Percentiles rank a stretch among this genome's conserved stretches.
These are phyloP conservation scores for Stipa capillata DNA, from an alignment of 176 grass and related monocot species.

Conservation along the genomic window DNA sequence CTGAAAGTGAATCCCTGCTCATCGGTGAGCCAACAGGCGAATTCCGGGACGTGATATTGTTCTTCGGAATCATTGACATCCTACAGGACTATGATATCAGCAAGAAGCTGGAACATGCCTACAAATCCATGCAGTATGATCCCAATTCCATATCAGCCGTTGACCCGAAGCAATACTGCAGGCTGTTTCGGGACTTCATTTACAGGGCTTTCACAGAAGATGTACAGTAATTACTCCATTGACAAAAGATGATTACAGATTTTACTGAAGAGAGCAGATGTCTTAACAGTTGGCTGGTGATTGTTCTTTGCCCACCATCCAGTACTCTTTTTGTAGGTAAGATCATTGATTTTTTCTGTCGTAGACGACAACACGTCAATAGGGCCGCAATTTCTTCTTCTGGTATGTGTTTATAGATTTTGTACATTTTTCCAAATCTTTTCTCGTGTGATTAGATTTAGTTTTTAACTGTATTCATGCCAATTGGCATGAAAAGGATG, in stretches of 20 bases:
- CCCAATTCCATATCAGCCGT: conserved; percentile 62
- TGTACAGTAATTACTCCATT: conserved; percentile 2
- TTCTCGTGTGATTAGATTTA: background rate
- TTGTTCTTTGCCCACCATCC: background rate
- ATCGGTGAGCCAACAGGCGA: conserved; percentile 73
- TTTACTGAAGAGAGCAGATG: background rate
- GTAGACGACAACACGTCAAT: background rate
- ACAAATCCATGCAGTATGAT: conserved; percentile 79
- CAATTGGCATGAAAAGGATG: conserved; percentile 10
- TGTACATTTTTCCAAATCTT: conserved; percentile 22
- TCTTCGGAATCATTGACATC: conserved; percentile 93
- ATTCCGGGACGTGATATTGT: conserved; percentile 59
- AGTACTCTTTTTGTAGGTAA: conserved; percentile 7
- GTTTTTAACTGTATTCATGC: background rate
- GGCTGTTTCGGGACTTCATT: conserved; percentile 75
- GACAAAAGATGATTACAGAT: background rate
- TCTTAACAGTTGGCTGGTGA: conserved; percentile 1
- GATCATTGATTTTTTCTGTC: background rate
- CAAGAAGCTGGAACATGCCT: conserved; percentile 89
- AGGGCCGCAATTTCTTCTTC: background rate
- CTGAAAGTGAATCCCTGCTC: conserved; percentile 35
- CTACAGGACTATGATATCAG: conserved; percentile 92
- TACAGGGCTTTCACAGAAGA: conserved; percentile 52
- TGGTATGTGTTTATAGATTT: conserved; percentile 6
- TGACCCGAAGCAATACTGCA: conserved; percentile 51